These are phyloP conservation scores for Diplodia scrobiculata DNA, from an alignment of 2,329 filamentous ascomycete species.

Conservation along the genomic window DNA sequence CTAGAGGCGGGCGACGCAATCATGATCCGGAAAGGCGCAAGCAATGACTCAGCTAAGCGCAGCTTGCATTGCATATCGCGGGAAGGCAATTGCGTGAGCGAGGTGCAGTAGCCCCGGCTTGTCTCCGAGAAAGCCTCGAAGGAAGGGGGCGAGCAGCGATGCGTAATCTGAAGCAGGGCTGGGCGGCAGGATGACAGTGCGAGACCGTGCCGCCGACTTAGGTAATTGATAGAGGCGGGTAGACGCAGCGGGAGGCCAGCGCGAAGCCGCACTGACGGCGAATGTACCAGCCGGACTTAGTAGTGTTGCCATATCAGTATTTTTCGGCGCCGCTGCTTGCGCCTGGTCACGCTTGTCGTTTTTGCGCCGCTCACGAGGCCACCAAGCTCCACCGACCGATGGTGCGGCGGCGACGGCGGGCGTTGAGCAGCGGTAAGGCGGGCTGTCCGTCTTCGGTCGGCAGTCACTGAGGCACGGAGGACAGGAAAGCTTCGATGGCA, in stretches of 20 bases:
- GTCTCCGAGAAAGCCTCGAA: slow-evolving; percentile 16
- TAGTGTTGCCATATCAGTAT: neutral
- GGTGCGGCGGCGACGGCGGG: neutral
- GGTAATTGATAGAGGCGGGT: slow-evolving; percentile 6
- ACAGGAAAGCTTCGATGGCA: neutral
- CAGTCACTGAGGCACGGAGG: neutral
- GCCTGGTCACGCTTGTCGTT: neutral
- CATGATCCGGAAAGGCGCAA: neutral
- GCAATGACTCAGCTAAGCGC: slow-evolving; percentile 2
- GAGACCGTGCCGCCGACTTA: slow-evolving; percentile 7
- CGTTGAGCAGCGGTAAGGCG: neutral
- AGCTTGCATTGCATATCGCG: slow-evolving; percentile 1
- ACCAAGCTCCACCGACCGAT: slow-evolving; percentile 4
- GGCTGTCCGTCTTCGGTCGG: slow-evolving; percentile 8
- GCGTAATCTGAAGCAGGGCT: neutral
- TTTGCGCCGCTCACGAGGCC: neutral
- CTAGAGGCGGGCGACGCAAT: neutral
- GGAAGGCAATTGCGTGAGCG: slow-evolving; percentile 6
- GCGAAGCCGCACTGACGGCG: neutral
- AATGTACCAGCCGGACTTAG: neutral
- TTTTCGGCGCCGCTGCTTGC: neutral
- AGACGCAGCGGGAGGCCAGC: neutral
- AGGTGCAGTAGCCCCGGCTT: neutral
- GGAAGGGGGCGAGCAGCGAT: neutral
- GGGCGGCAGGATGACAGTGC: neutral